Percentiles rank a stretch among this genome's conserved stretches.
Evolutionary conservation across 345 rosid species (phyloP).

Genomic region (Salix exigua): DNA sequence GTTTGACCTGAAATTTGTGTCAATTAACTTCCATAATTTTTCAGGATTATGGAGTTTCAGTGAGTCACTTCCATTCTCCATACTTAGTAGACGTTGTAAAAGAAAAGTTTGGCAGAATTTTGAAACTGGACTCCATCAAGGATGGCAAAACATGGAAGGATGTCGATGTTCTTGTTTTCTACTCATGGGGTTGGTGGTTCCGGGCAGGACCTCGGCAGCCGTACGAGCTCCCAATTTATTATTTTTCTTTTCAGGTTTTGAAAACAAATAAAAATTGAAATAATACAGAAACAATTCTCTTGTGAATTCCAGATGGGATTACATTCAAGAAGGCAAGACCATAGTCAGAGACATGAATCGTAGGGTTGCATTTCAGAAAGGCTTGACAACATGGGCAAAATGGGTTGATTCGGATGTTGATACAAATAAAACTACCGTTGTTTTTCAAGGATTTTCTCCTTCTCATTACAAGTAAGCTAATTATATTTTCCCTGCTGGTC

Average conservation of each 20-base stretch:
- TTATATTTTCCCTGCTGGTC: too few species aligned
- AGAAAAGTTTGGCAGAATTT: constrained; percentile 42
- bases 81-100: constrained; percentile 50
- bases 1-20: too few species aligned
- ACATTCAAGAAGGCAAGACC: constrained; percentile 43
- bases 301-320: constrained; percentile 66
- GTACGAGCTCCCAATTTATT: constrained; percentile 25
- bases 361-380: constrained; percentile 63
- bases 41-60: constrained; percentile 52
- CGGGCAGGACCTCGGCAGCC: constrained; percentile 47
- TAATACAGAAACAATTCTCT: too few species aligned
- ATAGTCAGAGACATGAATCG: constrained; percentile 57
- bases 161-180: constrained; percentile 52
- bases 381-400: constrained; percentile 70
- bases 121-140: constrained; percentile 51
- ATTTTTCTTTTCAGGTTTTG: too few species aligned
- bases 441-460: constrained; percentile 81
- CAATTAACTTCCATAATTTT: too few species aligned
- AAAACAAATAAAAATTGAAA: too few species aligned
- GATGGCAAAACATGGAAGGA: constrained; percentile 47
- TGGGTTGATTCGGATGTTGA: constrained; percentile 83
- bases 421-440: constrained; percentile 46
- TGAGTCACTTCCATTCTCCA: constrained; percentile 32
- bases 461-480: constrained; percentile 56
- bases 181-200: constrained; percentile 76